These are phyloP conservation scores for Apophysomyces sp. DNA, from an alignment of 371 early-diverging fungal species.

Conservation along the genomic window DNA sequence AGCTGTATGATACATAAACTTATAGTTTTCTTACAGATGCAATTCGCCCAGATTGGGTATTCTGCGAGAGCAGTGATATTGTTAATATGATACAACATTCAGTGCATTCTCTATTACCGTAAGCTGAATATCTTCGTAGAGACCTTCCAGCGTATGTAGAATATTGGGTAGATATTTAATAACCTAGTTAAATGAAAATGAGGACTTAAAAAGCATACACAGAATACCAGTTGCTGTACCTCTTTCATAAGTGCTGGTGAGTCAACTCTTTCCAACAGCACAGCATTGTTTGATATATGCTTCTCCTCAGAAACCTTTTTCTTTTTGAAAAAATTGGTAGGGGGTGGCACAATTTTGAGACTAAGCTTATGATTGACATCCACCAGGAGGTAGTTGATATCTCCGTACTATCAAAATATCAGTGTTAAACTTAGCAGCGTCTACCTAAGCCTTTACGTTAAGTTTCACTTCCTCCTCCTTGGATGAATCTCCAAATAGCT, in stretches of 20 bases:
- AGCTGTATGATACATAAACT: not conserved
- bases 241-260: constrained; percentile 36
- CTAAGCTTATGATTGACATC: constrained; percentile 56
- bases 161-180: constrained; percentile 34
- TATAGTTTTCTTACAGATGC: constrained; percentile 9
- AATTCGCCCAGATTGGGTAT: constrained; percentile 30
- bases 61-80: constrained; percentile 8
- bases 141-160: constrained; percentile 29
- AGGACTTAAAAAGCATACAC: not conserved
- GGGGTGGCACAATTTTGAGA: constrained; percentile 44
- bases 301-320: constrained; percentile 29
- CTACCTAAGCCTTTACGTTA: not conserved
- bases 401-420: constrained; percentile 13
- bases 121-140: constrained; percentile 25
- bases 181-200: constrained; percentile 11
- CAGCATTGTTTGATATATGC: constrained; percentile 13
- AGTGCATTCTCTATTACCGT: constrained; percentile 27
- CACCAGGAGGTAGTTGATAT: constrained; percentile 48
- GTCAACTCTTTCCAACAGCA: constrained; percentile 35
- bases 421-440: not conserved
- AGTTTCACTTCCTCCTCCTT: constrained; percentile 1
- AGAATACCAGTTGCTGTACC: constrained; percentile 5
- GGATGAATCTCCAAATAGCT: not conserved
- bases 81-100: not conserved
- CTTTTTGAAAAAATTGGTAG: constrained; percentile 31